These are phyloP conservation scores for Inga oerstediana DNA, from an alignment of 306 rosid species.

Conservation along the genomic window DNA sequence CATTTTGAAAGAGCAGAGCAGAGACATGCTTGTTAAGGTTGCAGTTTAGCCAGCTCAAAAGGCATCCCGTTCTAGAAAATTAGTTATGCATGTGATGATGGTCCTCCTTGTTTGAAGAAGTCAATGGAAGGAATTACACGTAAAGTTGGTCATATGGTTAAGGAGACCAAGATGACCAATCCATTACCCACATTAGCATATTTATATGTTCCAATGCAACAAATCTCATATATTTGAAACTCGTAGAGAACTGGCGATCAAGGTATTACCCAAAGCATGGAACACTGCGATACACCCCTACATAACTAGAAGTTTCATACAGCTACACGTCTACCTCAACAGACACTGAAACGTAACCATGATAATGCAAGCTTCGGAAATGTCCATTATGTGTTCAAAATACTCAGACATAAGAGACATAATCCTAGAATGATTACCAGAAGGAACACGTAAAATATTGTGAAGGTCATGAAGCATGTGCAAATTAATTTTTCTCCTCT, in stretches of 20 bases:
- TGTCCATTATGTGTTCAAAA: constrained; percentile 5
- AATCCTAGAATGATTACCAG: constrained; percentile 36
- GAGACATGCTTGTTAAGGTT: neutral
- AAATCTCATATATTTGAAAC: constrained; percentile 1
- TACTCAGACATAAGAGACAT: neutral
- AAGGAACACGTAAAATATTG: neutral
- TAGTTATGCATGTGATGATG: neutral
- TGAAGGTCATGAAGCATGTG: neutral
- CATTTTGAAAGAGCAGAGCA: neutral
- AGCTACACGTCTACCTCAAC: neutral
- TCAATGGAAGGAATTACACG: neutral
- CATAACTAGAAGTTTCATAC: neutral
- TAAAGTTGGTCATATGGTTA: neutral
- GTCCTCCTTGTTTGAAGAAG: neutral
- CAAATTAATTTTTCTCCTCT: constrained; percentile 50
- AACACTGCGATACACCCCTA: neutral
- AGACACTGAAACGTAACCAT: constrained; percentile 2
- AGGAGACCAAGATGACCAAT: neutral
- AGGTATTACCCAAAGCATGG: neutral
- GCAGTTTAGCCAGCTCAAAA: neutral
- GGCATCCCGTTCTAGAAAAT: constrained; percentile 2
- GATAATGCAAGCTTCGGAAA: neutral
- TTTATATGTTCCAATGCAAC: neutral
- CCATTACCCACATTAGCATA: neutral
- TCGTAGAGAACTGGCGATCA: neutral